Evolutionary conservation across 768 basidiomycete species (phyloP).

Genomic region (Xerocomellus intermedius): DNA sequence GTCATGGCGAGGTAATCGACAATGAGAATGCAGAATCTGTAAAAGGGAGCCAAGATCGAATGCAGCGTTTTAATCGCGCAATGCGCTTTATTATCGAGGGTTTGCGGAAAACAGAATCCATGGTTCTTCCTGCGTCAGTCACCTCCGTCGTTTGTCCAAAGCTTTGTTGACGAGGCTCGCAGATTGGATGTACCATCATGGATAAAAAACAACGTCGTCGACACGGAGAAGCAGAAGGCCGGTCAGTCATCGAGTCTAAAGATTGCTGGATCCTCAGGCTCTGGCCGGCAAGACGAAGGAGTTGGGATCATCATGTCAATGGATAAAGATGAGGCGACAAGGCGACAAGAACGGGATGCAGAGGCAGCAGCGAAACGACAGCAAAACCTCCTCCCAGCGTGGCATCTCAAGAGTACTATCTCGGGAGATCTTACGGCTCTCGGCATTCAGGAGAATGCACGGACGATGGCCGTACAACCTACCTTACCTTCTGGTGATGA

Average conservation of each 20-base stretch:
- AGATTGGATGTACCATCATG: conserved; percentile 84
- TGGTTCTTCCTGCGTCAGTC: conserved; percentile 79
- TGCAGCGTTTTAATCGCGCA: conserved; percentile 92
- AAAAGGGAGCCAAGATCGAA: conserved; percentile 84
- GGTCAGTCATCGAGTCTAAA: conserved; percentile 58
- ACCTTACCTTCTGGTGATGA: conserved; percentile 61
- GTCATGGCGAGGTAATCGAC: conserved; percentile 81
- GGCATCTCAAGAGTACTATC: conserved; percentile 96
- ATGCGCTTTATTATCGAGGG: conserved; percentile 87
- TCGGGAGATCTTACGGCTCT: conserved; percentile 88
- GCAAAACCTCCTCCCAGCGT: conserved; percentile 89
- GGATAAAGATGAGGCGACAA: conserved; percentile 82
- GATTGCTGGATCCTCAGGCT: conserved; percentile 68
- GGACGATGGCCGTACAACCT: conserved; percentile 40
- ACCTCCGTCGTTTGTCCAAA: neutral
- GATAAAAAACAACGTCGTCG: conserved; percentile 71
- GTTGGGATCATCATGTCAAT: conserved; percentile 85
- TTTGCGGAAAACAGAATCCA: conserved; percentile 83
- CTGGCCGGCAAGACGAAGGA: conserved; percentile 63
- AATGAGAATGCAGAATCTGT: conserved; percentile 90
- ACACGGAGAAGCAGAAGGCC: conserved; percentile 58
- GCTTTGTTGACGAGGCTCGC: conserved; percentile 2
- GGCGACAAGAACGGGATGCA: conserved; percentile 69
- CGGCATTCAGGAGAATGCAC: conserved; percentile 71
- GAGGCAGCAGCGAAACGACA: conserved; percentile 82